These are phyloP conservation scores for Teunomyces funiuensis DNA, from an alignment of 805 yeast species.

Conservation along the genomic window DNA sequence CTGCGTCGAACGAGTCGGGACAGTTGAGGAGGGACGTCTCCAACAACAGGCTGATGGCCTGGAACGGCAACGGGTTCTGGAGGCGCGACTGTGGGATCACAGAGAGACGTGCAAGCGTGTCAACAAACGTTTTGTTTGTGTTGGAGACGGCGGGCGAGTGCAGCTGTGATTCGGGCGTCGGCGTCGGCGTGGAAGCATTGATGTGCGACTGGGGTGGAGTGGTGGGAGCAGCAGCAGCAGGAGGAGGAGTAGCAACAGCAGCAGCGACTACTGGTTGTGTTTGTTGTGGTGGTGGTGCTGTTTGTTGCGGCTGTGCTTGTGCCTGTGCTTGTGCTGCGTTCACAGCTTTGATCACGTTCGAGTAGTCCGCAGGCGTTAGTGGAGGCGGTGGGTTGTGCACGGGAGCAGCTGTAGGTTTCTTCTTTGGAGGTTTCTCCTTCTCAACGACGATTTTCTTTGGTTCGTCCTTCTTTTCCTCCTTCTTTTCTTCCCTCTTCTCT, in stretches of 20 bases:
- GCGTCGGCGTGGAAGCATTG: background rate
- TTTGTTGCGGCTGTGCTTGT: background rate
- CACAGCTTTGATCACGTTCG: constrained; percentile 25
- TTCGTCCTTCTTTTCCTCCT: constrained; percentile 1
- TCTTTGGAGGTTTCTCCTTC: constrained; percentile 36
- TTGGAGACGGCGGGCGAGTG: constrained; percentile 20
- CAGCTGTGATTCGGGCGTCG: constrained; percentile 5
- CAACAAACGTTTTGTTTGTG: constrained; percentile 16
- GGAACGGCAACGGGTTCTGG: constrained; percentile 52
- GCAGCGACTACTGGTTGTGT: background rate
- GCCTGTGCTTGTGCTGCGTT: constrained; percentile 7
- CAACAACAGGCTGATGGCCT: constrained; percentile 55
- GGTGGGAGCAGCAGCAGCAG: background rate
- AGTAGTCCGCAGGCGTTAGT: constrained; percentile 19
- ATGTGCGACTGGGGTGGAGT: background rate
- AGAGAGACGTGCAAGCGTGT: constrained; percentile 23
- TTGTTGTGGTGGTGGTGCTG: background rate
- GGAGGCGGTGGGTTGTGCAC: constrained; percentile 25
- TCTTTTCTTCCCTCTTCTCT: constrained; percentile 3
- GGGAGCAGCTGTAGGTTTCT: constrained; percentile 17
- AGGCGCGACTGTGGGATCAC: constrained; percentile 43
- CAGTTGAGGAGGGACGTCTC: constrained; percentile 83
- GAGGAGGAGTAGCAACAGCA: background rate
- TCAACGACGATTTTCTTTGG: background rate
- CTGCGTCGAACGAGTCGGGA: constrained; percentile 92